Percentiles rank a stretch among this genome's conserved stretches.
Evolutionary conservation across 2,329 filamentous ascomycete genomes (phyloP).

Genomic region (Zymoseptoria pseudotritici): DNA sequence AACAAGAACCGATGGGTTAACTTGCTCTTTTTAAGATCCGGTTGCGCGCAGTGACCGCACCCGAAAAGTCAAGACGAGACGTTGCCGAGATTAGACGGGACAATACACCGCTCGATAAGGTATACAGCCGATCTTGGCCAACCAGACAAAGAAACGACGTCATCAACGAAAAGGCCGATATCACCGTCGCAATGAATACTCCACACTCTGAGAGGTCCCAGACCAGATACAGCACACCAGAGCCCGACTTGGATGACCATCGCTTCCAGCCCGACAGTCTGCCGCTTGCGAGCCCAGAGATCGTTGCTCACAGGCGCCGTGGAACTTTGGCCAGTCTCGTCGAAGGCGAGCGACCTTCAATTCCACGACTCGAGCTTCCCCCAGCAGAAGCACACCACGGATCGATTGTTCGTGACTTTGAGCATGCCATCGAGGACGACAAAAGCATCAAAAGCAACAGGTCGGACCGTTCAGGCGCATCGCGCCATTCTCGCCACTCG

Average conservation of each 20-base stretch:
- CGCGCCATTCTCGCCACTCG: conserved; percentile 17
- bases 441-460: conserved; percentile 42
- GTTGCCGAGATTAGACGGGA: neutral
- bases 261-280: conserved; percentile 58
- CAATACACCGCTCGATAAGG: neutral
- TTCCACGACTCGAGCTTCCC: conserved; percentile 38
- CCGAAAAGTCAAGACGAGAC: conserved; percentile 1
- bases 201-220: conserved; percentile 60
- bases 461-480: conserved; percentile 42
- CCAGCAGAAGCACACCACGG: conserved; percentile 34
- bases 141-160: neutral
- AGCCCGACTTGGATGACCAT: conserved; percentile 82
- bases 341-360: conserved; percentile 35
- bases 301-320: conserved; percentile 44
- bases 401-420: conserved; percentile 66
- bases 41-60: neutral
- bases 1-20: conserved; percentile 25
- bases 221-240: conserved; percentile 59
- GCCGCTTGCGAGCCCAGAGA: conserved; percentile 46
- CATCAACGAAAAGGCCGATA: neutral
- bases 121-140: neutral
- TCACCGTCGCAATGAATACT: conserved; percentile 39
- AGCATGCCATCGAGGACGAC: conserved; percentile 79
- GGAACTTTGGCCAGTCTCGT: conserved; percentile 66
- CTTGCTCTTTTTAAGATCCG: conserved; percentile 2